Evolutionary conservation across 495 filamentous ascomycete genomes (phyloP).

Genomic region (Beverwykella pulmonaria): DNA sequence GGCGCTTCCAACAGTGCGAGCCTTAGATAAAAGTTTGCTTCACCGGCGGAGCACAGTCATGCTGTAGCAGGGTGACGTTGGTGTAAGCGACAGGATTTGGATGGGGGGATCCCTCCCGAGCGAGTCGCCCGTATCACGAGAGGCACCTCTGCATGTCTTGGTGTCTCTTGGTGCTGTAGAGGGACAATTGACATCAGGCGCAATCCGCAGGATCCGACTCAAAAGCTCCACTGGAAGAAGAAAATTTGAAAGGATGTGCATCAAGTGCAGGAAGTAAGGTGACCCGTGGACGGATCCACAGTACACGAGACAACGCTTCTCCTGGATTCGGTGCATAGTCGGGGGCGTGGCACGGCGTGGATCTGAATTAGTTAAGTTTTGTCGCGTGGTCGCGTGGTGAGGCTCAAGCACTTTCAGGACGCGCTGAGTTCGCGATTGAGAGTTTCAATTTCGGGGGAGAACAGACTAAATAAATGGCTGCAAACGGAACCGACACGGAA

Average conservation of each 20-base stretch:
- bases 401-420: slow-evolving; percentile 27
- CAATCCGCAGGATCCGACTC: background rate
- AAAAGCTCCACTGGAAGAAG: slow-evolving; percentile 1
- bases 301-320: slow-evolving; percentile 16
- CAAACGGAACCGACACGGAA: slow-evolving; percentile 6
- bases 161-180: slow-evolving; percentile 1
- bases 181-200: slow-evolving; percentile 15
- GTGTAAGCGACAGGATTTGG: slow-evolving; percentile 3
- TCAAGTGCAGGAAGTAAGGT: slow-evolving; percentile 2
- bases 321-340: background rate
- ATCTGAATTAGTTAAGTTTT: slow-evolving; percentile 10
- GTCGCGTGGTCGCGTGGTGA: slow-evolving; percentile 28
- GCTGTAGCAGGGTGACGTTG: slow-evolving; percentile 11
- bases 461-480: background rate
- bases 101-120: background rate
- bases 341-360: slow-evolving; percentile 13
- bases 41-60: slow-evolving; percentile 7
- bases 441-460: slow-evolving; percentile 15
- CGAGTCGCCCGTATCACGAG: slow-evolving; percentile 10
- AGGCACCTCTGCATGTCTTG: background rate
- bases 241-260: slow-evolving; percentile 8
- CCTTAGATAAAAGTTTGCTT: slow-evolving; percentile 13
- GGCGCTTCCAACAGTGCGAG: background rate
- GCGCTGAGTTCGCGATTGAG: slow-evolving; percentile 20
- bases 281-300: slow-evolving; percentile 3